Percentiles rank a stretch among this genome's conserved stretches.
Evolutionary conservation across 192 early-diverging fungal genomes (phyloP).

Genomic region (Entophlyctis luteolus): DNA sequence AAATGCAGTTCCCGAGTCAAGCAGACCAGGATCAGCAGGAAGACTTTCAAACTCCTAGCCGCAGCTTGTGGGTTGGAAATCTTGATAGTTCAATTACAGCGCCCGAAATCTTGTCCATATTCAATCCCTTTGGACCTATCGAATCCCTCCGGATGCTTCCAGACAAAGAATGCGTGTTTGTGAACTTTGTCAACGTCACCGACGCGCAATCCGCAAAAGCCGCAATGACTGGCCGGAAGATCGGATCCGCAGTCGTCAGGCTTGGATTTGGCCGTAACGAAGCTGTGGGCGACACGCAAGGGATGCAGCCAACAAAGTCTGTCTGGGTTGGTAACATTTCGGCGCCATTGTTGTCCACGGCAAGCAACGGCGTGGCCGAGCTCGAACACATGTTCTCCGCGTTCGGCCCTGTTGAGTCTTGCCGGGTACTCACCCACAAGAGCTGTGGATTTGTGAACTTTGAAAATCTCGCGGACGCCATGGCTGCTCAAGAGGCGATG

Average conservation of each 20-base stretch:
- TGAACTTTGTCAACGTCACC: constrained; percentile 81
- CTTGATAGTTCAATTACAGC: constrained; percentile 75
- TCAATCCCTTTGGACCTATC: constrained; percentile 84
- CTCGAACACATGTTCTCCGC: constrained; percentile 70
- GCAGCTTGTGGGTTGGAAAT: constrained; percentile 94
- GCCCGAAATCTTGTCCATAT: constrained; percentile 74
- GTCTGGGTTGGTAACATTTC: constrained; percentile 96
- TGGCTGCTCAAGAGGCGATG: constrained; percentile 77
- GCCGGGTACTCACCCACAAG: constrained; percentile 87
- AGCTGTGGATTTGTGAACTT: constrained; percentile 99
- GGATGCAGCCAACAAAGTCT: constrained; percentile 70
- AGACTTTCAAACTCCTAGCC: constrained; percentile 61
- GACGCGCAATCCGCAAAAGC: constrained; percentile 81
- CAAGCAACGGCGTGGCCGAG: constrained; percentile 59
- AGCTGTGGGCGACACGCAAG: constrained; percentile 55
- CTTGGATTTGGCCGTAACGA: constrained; percentile 66
- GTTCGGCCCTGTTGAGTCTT: constrained; percentile 89
- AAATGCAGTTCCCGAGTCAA: no score
- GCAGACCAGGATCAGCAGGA: no score
- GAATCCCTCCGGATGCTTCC: constrained; percentile 83
- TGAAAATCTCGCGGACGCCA: constrained; percentile 81
- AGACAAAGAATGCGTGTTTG: constrained; percentile 94
- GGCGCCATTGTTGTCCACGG: constrained; percentile 69
- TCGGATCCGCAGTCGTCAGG: constrained; percentile 51
- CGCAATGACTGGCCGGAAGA: constrained; percentile 74